These are phyloP conservation scores for Agrocybe chaxingu DNA, from an alignment of 768 basidiomycete genomes.

Conservation along the genomic window DNA sequence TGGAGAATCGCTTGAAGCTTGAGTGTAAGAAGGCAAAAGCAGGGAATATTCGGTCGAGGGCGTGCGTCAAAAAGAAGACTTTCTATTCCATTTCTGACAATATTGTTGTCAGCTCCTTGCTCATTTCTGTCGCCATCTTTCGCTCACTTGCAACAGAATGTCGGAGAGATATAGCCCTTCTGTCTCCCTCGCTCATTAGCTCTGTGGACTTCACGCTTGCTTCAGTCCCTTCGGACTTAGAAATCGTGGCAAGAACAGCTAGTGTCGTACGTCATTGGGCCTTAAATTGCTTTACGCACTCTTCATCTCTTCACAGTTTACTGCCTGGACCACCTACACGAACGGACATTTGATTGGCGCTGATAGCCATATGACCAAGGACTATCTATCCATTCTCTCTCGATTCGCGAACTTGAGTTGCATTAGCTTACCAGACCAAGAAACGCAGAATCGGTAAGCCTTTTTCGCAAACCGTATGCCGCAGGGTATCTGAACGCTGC, in stretches of 20 bases:
- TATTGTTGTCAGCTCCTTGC: slow-evolving; percentile 51
- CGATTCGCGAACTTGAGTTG: slow-evolving; percentile 65
- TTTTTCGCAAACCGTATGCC: not conserved
- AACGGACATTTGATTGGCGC: slow-evolving; percentile 81
- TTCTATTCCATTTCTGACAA: slow-evolving; percentile 8
- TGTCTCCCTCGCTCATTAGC: slow-evolving; percentile 67
- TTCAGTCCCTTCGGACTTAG: slow-evolving; percentile 61
- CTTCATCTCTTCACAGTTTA: slow-evolving; percentile 56
- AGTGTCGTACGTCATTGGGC: slow-evolving; percentile 58
- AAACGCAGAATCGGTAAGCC: slow-evolving; percentile 69
- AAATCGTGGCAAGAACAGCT: slow-evolving; percentile 74
- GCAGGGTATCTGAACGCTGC: not conserved
- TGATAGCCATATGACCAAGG: slow-evolving; percentile 63
- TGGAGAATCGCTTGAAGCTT: slow-evolving; percentile 67
- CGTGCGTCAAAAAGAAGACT: slow-evolving; percentile 47
- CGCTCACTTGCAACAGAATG: slow-evolving; percentile 85
- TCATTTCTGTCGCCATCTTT: slow-evolving; percentile 82
- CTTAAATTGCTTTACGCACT: not conserved
- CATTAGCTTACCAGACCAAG: slow-evolving; percentile 53
- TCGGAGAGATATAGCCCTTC: slow-evolving; percentile 72
- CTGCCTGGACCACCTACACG: slow-evolving; percentile 89
- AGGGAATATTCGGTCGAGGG: slow-evolving; percentile 75
- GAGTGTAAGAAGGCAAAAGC: slow-evolving; percentile 68
- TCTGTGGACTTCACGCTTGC: slow-evolving; percentile 58
- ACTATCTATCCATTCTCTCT: slow-evolving; percentile 66